Evolutionary conservation across 306 rosid genomes (phyloP).

Genomic region (Acacia crassicarpa): DNA sequence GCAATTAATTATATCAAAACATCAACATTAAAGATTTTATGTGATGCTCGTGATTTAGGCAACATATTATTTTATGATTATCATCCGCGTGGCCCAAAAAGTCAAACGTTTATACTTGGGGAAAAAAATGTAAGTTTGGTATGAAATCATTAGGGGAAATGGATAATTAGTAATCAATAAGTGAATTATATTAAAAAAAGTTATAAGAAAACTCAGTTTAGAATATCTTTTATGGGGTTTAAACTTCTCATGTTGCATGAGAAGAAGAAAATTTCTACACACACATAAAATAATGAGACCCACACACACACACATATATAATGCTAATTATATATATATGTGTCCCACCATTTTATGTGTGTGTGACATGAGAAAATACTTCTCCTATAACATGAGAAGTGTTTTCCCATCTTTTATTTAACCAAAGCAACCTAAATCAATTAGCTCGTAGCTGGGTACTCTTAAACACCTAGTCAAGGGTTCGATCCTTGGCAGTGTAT

Average conservation of each 20-base stretch:
- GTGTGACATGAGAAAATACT: too few species aligned
- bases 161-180: neutral
- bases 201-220: neutral
- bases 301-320: too few species aligned
- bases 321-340: too few species aligned
- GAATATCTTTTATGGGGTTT: neutral
- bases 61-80: neutral
- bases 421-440: too few species aligned
- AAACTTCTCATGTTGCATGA: too few species aligned
- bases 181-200: neutral
- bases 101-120: neutral
- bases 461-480: too few species aligned
- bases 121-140: neutral
- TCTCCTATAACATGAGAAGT: too few species aligned
- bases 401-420: neutral
- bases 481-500: too few species aligned
- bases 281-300: too few species aligned
- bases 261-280: too few species aligned
- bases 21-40: neutral
- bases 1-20: slow-evolving; percentile 15
- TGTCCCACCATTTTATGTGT: too few species aligned
- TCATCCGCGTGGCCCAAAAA: neutral
- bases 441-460: too few species aligned
- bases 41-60: neutral
- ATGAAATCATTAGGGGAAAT: neutral